These are phyloP conservation scores for Gracilaria gracilis DNA, from an alignment of 23 red algal genomes.

Conservation along the genomic window DNA sequence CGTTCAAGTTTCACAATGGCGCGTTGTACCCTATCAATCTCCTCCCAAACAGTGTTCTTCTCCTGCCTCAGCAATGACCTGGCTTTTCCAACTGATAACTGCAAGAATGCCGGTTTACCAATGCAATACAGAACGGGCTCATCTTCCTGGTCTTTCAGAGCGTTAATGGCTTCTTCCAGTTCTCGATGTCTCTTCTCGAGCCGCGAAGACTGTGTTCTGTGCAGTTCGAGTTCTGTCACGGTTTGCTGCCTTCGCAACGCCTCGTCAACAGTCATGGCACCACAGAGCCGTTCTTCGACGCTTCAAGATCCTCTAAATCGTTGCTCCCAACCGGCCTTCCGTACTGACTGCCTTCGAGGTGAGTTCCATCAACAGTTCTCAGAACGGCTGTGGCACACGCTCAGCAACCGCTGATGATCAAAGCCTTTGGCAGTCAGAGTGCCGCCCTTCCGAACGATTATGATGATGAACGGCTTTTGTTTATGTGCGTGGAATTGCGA, in stretches of 20 bases:
- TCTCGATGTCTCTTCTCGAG: conserved; percentile 10
- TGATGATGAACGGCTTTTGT: too few species aligned
- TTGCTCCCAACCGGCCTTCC: too few species aligned
- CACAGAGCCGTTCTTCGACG: too few species aligned
- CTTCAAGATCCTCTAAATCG: too few species aligned
- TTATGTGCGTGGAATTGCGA: too few species aligned
- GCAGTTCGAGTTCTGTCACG: conserved; percentile 14
- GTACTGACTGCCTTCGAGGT: too few species aligned
- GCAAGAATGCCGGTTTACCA: conserved; percentile 25
- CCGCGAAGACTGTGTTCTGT: background rate
- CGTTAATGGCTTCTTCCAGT: conserved; percentile 4
- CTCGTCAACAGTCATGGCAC: background rate
- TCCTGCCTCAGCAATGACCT: conserved; percentile 23
- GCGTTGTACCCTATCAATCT: conserved; percentile 25
- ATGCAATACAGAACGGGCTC: conserved; percentile 25
- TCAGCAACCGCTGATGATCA: too few species aligned
- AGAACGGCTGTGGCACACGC: too few species aligned
- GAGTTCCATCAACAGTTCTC: too few species aligned
- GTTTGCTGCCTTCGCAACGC: background rate
- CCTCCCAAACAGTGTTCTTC: conserved; percentile 20
- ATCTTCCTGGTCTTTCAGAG: conserved; percentile 4
- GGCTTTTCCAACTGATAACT: conserved; percentile 23
- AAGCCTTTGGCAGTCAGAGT: too few species aligned
- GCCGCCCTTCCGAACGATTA: too few species aligned
- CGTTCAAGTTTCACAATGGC: conserved; percentile 22